Base-by-base conservation (phyloP, 1,284 basidiomycete genomes). In the Ceratorhiza oryzae-sativae region DNA sequence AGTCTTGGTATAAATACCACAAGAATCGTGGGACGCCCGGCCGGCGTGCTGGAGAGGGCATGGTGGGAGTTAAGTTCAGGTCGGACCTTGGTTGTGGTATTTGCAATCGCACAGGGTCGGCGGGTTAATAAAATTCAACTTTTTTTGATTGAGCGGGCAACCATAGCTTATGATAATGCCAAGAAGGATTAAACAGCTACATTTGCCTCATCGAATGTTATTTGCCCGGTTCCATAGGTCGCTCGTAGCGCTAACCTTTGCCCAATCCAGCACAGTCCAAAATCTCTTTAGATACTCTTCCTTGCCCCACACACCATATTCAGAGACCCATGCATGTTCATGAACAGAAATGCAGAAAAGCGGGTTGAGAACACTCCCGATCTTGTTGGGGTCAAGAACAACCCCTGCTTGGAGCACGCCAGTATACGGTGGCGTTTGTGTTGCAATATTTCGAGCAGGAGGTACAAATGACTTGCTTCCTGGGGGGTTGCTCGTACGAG, bases 231-330 rank as follows among this genome's bases (percentile, higher is more conserved):
- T 27, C 65, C 65, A 68, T 25, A 32, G 36, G 3, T 68, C 41
- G 23, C 46, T 42, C 0, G 36, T 67, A 42, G 13, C n/a, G 34
- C 62, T 76, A 73, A 93, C 87, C 79, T 87, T 88, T 65, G 83
- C 79, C 97, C 97, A 99, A 81, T 99, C 86, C 73, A 99, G 81
- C 60, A 90, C 91, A 42, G 85, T 85, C 92, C 95, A 98, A 84
- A 97, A 98, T 78, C 91, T 87, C 77, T 86, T 88, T 77, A 97
- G 82, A 84, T 97, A 99, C 79, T 88, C 85, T 79, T 95, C 93
- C 82, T 94, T 95, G 48, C 94, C 95, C 93, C 94, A 97, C 18
- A 99, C 88, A 12, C 97, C 97, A 78, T 94, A 96, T 73, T 91
- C 91, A 60, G 86, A 86, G 76, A 99, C 83, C 92, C 95, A 99